Percentiles rank a stretch among this genome's conserved stretches.
These are phyloP conservation scores for Phytophthora gonapodyides DNA, from an alignment of 352 stramenopile genomes.

Conservation along the genomic window DNA sequence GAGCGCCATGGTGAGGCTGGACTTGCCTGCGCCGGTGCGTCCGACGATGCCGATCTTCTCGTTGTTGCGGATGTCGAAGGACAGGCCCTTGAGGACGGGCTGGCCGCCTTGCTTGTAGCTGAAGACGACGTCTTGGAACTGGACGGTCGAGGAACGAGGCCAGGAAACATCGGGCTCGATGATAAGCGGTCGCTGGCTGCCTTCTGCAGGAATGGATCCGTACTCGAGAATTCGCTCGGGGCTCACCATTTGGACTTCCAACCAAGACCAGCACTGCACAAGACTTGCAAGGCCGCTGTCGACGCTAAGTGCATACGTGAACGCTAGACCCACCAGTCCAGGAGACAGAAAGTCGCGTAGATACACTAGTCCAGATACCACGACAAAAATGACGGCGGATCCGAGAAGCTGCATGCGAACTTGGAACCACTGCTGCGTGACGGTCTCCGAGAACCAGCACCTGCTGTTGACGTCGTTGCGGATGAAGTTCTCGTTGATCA, in stretches of 20 bases:
- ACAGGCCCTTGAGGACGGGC: constrained; percentile 55
- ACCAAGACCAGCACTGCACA: constrained; percentile 49
- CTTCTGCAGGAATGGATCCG: constrained; percentile 28
- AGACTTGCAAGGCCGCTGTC: constrained; percentile 77
- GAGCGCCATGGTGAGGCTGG: constrained; percentile 79
- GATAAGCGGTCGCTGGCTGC: constrained; percentile 22
- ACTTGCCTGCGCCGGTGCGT: constrained; percentile 87
- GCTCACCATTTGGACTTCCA: constrained; percentile 64
- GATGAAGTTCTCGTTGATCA: constrained; percentile 30
- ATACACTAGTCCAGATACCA: constrained; percentile 45
- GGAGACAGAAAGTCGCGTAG: constrained; percentile 42
- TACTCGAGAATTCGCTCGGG: constrained; percentile 58
- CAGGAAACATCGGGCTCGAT: constrained; percentile 44
- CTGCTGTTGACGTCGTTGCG: constrained; percentile 39
- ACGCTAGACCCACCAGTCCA: constrained; percentile 83
- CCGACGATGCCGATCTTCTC: constrained; percentile 89
- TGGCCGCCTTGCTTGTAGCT: constrained; percentile 66
- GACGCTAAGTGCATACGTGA: constrained; percentile 88
- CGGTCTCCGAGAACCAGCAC: constrained; percentile 33
- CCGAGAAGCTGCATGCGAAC: constrained; percentile 59
- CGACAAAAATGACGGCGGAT: constrained; percentile 41
- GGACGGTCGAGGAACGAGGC: constrained; percentile 69
- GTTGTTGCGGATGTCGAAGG: constrained; percentile 55
- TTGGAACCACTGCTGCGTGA: constrained; percentile 46
- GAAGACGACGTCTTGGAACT: constrained; percentile 85